Evolutionary conservation across 345 rosid genomes (phyloP), one percentile per base, ranked within the genome.

Genomic region (Syzygium jambos): DNA sequence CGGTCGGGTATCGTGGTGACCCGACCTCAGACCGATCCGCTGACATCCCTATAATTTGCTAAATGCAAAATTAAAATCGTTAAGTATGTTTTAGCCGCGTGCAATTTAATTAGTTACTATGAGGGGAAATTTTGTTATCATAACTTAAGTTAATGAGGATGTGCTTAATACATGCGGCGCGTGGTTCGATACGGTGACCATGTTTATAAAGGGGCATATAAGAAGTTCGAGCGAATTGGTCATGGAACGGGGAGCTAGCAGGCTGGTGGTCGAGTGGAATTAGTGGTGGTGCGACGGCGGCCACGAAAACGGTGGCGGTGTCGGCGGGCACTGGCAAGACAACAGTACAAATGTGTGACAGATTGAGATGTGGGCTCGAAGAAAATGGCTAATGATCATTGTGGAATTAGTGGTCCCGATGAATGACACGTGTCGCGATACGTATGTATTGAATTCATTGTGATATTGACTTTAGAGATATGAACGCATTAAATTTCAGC

Each of bases 221-320:
- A 59, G 8, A 25, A 14, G 68, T 59, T 59, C 7, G 68, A 59
- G 16, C 11, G 16, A 27, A 59, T 27, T 5, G 10, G 30, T 11
- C 3, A 30, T 2, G 21, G 21, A 63, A 63, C 9, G 7, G 56
- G 22, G 56, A 43, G 22, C 22, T 53, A 6, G 56, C 9, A 14
- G 1, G 29, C 5, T 14, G 77, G 34, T 7, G 41, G 22, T 63
- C 4, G 65, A 27, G 2, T 59, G 15, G 65, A 59, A 57, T 10
- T 21, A 4, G 65, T 2, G 29, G 65, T 59, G 29, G 13, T 1
- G 1, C 0, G 7, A 3, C 0, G 30, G 30, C 2, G 15, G 7
- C 78, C 23, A 9, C 3, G 22, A 17, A 30, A 16, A 68, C 6
- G 1, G 23, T 68, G 43, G 3, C 1, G 0, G 0, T 13, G 3